Evolutionary conservation across 768 basidiomycete species (phyloP), one percentile per base, ranked within the genome.

Genomic region (Boletus subcaerulescens): DNA sequence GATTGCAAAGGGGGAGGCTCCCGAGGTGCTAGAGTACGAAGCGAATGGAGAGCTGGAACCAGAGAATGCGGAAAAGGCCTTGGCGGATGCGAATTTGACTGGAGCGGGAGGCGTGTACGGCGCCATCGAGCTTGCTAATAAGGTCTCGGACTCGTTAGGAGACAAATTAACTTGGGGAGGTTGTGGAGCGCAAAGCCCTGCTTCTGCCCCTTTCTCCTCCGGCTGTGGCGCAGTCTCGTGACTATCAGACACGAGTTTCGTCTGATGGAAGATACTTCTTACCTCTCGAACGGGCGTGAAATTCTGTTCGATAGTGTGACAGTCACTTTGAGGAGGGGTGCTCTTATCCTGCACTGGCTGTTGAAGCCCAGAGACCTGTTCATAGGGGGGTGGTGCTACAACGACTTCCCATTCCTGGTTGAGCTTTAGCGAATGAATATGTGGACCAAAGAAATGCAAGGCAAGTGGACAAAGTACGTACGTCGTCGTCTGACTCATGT

Each of bases 11-110:
- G 71, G 64, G 3, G 69, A 67, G 4, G 50, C 32, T 9, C 63
- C 65, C 14, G 60, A 59, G 31, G 58, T 39, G 20, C 55, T 66
- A 9, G 71, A 60, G 45, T 68, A 73, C 29, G 64, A 68, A 29
- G 61, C 48, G 24, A 76, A 76, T 6, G 74, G 65, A 17, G 77
- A 76, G 5, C 65, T 55, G 10, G 71, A 63, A 14, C 69, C 65
- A 15, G 72, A 66, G 51, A 76, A 78, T 15, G 73, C 66, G 18
- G 76, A 74, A 56, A 77, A 77, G n/a, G 74, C 69, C 39, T 66
- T 69, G 15, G 56, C 44, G 5, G 60, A 15, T 44, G 31, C 56
- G 3, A 20, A 24, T 35, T 59, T 52, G 29, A 52, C 35, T 31
- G 61, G 53, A 49, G 48, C 32, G 0, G 54, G 13, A 10, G 58